Evolutionary conservation across 1,284 basidiomycete species (phyloP), one percentile per base, ranked within the genome.

Genomic region (Trametes pubescens): DNA sequence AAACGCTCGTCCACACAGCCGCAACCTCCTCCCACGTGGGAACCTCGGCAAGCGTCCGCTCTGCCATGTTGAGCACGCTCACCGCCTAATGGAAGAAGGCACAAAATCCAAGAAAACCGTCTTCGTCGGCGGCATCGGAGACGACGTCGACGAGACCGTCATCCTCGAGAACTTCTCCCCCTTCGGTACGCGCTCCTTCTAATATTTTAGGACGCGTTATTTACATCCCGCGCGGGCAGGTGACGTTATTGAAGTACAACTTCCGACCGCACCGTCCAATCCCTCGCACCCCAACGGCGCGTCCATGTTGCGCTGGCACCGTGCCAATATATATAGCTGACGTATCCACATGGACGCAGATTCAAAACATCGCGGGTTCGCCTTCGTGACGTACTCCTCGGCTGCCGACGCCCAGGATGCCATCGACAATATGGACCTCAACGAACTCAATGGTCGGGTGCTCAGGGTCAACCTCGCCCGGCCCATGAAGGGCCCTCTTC

Each of bases 401-500:
- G 72, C 90, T n/a, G 84, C 83, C 29, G 92, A 94, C 75, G 92
- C 92, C 11, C 91, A 92, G 73, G 92, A 93, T 75, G 92, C 92
- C 51, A 94, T 94, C 66, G 92, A 94, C 80, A 94, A 94, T 77
- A 94, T 94, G 92, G 92, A 94, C 75, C 80, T 93, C 73, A 94
- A 94, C 71, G 92, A 93, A 74, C 77, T 93, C 37, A 80, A 81
- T 24, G 91, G 90, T 35, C 85, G 84, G 60, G 90, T 93, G 26
- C 76, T 94, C 65, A 91, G 90, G 74, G 91, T 93, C 51, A 93
- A 91, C 72, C 76, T 93, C 37, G 92, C 92, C 21, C 83, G 89
- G 43, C 90, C 90, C 4, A 84, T 87, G 81, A 93, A 91, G 71
- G 83, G 82, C 3, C 82, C 84, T 3, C 76, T 86, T 40, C 88